phyloP scores from a whole-genome alignment of 106 monocot genomes.

The Allium sativum region DNA sequence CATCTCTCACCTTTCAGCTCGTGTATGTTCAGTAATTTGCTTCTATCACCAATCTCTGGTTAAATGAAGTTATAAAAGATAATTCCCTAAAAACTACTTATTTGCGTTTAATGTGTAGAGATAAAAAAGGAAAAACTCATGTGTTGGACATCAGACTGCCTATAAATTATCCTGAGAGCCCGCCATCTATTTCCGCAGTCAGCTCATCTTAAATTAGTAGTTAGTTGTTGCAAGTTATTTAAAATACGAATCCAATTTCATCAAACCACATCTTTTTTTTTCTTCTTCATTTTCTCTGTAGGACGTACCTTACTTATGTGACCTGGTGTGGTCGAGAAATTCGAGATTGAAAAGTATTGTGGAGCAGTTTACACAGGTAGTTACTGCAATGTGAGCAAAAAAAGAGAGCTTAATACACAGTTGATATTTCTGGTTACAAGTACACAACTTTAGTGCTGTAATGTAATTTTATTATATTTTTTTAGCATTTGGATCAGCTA shows the following conservation, averaged over 20 bases:
- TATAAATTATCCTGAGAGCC: constrained; percentile 29
- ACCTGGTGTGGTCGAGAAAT: constrained; percentile 41
- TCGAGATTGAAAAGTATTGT: constrained; percentile 44
- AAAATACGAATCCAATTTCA: neutral
- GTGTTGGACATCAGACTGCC: constrained; percentile 38
- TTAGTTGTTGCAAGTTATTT: too few relatives aligned
- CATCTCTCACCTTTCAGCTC: constrained; percentile 38
- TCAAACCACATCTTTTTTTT: neutral
- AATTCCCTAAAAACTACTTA: neutral
- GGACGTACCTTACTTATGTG: constrained; percentile 50
- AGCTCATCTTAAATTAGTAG: constrained; percentile 3
- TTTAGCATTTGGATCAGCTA: constrained; percentile 37
- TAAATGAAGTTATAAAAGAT: neutral
- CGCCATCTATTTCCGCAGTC: constrained; percentile 54
- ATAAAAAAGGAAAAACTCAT: constrained; percentile 33
- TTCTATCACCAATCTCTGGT: neutral
- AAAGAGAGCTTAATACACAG: too few relatives aligned
- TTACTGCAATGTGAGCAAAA: neutral
- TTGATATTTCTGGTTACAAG: neutral
- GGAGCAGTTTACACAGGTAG: constrained; percentile 45
- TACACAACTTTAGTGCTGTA: neutral
- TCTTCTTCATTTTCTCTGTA: constrained; percentile 7
- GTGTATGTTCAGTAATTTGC: constrained; percentile 17
- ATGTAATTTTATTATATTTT: neutral
- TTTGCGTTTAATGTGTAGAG: constrained; percentile 20